Evolutionary conservation across 2,329 filamentous ascomycete genomes (phyloP), one percentile per base, ranked within the genome.

Genomic region (Penicillium sp.): DNA sequence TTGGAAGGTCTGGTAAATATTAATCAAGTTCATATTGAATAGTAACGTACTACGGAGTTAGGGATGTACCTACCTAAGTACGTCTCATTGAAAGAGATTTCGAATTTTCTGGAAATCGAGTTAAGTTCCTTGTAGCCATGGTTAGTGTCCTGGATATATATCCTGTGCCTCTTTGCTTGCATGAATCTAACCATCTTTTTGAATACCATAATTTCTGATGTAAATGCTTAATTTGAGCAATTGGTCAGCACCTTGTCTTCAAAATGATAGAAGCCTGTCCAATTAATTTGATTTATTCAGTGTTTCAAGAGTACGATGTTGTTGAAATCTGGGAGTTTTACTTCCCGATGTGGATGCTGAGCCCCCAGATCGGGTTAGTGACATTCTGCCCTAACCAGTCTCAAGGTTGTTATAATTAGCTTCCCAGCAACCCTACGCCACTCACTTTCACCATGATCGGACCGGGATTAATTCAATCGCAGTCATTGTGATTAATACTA

Each of bases 201-300:
- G 6, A 31, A 14, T 14, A 6, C 4, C 12, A 4, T 5, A 31
- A 14, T 14, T 31, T 31, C 4, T 14, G 2, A 6, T 14, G 6
- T n/a, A 9, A 35, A 35, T 9, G 3, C 5, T 7, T 9, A 1
- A 2, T 1, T 18, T 3, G 2, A 35, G 7, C 2, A 35, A 18
- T 4, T 2, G 2, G 18, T 18, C 8, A 9, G 7, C 15, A 8
- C 8, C 3, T 9, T 18, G 1, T 9, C 2, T 18, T 11, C 0
- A 9, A 37, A 9, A 7, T 1, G 3, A 9, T 35, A 8, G 4
- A 9, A 18, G 8, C 2, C 9, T 5, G 6, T 37, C 3, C 3
- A 37, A 18, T 37, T 0, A 15, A 11, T 37, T 4, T 18, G 15
- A 18, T 18, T 8, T 18, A 8, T 8, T 7, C 3, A 1, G n/a